Conservation (phyloP, 768 basidiomycete species). For the Tricholoma furcatifolium region DNA sequence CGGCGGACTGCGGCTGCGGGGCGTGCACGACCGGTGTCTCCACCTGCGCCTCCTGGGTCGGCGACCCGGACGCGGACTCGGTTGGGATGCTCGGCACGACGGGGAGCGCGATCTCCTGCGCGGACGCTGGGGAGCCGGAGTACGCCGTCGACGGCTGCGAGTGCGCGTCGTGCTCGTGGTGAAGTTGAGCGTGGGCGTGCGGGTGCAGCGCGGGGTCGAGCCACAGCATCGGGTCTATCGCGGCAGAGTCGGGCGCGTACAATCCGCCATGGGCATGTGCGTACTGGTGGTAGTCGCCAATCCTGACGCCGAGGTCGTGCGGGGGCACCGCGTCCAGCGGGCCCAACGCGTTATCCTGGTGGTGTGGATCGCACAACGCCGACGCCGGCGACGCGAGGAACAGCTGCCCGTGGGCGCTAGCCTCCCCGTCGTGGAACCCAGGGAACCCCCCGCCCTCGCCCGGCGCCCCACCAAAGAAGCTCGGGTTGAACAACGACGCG, state of each 20-base stretch:
- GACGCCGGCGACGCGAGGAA: constrained; percentile 14
- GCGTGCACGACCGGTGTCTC: constrained; percentile 20
- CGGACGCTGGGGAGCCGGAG: constrained; percentile 37
- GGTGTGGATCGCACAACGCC: background rate
- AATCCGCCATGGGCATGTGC: background rate
- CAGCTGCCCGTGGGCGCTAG: background rate
- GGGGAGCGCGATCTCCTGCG: constrained; percentile 2
- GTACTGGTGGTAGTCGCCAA: background rate
- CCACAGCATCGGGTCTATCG: constrained; percentile 14
- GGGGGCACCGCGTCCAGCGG: constrained; percentile 28
- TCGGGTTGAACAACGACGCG: constrained; percentile 45
- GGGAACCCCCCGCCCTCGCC: constrained; percentile 5
- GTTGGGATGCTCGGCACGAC: background rate
- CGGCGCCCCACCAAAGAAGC: constrained; percentile 22
- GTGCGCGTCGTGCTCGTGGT: too few relatives aligned
- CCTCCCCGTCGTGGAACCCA: background rate
- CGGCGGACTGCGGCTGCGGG: constrained; percentile 20
- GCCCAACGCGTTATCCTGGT: constrained; percentile 17
- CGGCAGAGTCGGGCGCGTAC: constrained; percentile 15
- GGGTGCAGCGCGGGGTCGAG: constrained; percentile 16
- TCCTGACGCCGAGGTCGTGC: too few relatives aligned
- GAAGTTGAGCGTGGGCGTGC: background rate
- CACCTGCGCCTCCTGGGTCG: too few relatives aligned
- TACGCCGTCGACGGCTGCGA: constrained; percentile 39
- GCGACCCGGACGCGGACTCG: too few relatives aligned